Conservation (phyloP, 176 grass and related monocot genomes). For the Hsuehochloa calcarea region DNA sequence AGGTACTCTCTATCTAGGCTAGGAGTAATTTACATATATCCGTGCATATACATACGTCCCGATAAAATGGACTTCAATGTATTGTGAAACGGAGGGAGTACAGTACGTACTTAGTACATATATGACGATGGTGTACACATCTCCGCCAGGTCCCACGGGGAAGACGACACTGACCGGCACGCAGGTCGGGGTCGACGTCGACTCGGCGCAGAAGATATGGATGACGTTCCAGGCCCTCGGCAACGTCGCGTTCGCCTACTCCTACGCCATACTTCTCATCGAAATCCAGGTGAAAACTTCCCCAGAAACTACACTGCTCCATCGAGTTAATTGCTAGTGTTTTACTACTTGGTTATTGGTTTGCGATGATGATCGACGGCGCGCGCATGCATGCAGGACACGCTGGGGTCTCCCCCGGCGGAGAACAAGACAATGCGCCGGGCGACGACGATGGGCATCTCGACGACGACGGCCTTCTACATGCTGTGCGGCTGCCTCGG, state of each 20-base stretch:
- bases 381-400: slow-evolving; percentile 45
- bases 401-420: slow-evolving; percentile 55
- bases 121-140: not conserved
- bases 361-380: not conserved
- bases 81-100: not conserved
- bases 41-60: too few relatives aligned
- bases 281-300: slow-evolving; percentile 70
- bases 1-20: not conserved
- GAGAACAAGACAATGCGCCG: slow-evolving; percentile 70
- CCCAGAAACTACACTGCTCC: not conserved
- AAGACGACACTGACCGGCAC: slow-evolving; percentile 64
- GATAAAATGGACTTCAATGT: not conserved
- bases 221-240: slow-evolving; percentile 73
- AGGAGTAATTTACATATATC: not conserved
- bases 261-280: slow-evolving; percentile 77
- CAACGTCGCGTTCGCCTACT: slow-evolving; percentile 90
- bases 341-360: not conserved
- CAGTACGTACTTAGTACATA: not conserved
- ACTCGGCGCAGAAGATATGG: slow-evolving; percentile 68
- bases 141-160: slow-evolving; percentile 11
- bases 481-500: slow-evolving; percentile 76
- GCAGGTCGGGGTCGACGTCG: slow-evolving; percentile 65
- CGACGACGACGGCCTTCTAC: slow-evolving; percentile 72
- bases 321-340: not conserved
- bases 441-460: slow-evolving; percentile 57